A percentile compares a stretch with the other conserved stretches of the same genome.
These are phyloP conservation scores for apple (Malus domestica) DNA, from an alignment of 306 rosid genomes.

Conservation along the genomic window ASM211411v1 NC_041798.1:9530501-9531000, in stretches of 20 bases:
- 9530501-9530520: not conserved
- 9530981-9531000: conserved; percentile 82
- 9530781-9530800: conserved; percentile 62
- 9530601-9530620: conserved; percentile 12
- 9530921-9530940: conserved; percentile 66
- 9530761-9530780: conserved; percentile 63
- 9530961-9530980: conserved; percentile 79
- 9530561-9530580: conserved; percentile 7
- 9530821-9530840: conserved; percentile 40
- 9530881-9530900: conserved; percentile 52
- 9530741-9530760: conserved; percentile 78
- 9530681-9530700: conserved; percentile 85
- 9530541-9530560: conserved; percentile 1
- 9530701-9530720: conserved; percentile 41
- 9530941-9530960: conserved; percentile 57
- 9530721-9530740: conserved; percentile 61
- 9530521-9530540: not conserved
- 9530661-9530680: conserved; percentile 71
- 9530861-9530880: conserved; percentile 53
- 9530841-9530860: conserved; percentile 37
- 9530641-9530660: conserved; percentile 32
- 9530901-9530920: conserved; percentile 57
- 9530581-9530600: conserved; percentile 2
- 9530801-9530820: conserved; percentile 42
- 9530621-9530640: conserved; percentile 41